phyloP scores from a whole-genome alignment of 495 filamentous ascomycete species.

The Cladorrhinum samala region DNA sequence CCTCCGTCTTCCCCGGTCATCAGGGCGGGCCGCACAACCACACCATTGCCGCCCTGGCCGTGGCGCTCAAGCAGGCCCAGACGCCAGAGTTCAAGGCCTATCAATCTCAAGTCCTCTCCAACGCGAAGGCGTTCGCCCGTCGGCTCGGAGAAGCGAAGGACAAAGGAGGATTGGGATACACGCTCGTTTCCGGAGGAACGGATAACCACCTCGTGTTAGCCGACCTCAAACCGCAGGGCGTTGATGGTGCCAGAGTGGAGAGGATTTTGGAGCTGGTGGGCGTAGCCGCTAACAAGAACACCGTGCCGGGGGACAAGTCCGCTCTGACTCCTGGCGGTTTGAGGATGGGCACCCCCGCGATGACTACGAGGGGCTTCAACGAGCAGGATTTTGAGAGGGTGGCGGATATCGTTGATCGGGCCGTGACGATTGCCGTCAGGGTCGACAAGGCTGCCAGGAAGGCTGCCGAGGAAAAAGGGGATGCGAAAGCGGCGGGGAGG shows the following conservation, averaged over 20 bases:
- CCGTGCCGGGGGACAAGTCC: slow-evolving; percentile 89
- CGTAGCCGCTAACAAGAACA: slow-evolving; percentile 98
- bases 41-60: slow-evolving; percentile 91
- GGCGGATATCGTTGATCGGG: slow-evolving; percentile 88
- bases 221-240: slow-evolving; percentile 84
- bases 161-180: slow-evolving; percentile 77
- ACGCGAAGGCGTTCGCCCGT: slow-evolving; percentile 77
- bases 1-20: slow-evolving; percentile 97
- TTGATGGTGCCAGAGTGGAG: slow-evolving; percentile 93
- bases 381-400: slow-evolving; percentile 85
- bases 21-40: slow-evolving; percentile 98
- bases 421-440: slow-evolving; percentile 75
- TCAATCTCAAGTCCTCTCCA: slow-evolving; percentile 79
- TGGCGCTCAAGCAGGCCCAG: slow-evolving; percentile 90
- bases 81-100: slow-evolving; percentile 82
- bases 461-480: slow-evolving; percentile 65
- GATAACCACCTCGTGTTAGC: slow-evolving; percentile 95
- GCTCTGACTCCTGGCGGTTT: slow-evolving; percentile 88
- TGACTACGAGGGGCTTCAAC: slow-evolving; percentile 90
- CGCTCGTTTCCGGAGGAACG: slow-evolving; percentile 85
- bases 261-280: slow-evolving; percentile 89
- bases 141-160: slow-evolving; percentile 66
- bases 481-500: slow-evolving; percentile 66
- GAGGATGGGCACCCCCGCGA: slow-evolving; percentile 89
- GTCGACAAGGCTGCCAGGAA: slow-evolving; percentile 76